Evolutionary conservation across 306 rosid species (phyloP), one percentile per base, ranked within the genome.

Genomic region (Quillaja saponaria): DNA sequence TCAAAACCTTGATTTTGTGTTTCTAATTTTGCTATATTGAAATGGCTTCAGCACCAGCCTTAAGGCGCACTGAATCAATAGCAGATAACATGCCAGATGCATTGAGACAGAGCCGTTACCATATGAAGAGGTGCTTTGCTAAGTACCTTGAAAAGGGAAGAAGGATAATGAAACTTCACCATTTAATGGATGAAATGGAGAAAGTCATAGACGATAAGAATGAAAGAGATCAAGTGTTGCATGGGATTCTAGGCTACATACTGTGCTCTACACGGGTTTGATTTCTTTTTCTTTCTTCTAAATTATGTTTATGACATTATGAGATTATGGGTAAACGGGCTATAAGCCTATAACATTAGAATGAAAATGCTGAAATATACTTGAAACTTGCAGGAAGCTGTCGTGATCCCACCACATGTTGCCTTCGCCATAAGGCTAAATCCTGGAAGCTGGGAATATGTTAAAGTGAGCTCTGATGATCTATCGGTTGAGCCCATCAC

Each of bases 361-460:
- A n/a, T n/a, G n/a, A n/a, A n/a, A n/a, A 61, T 47, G 57, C 0
- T 39, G 39, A 37, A 37, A 5, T 57, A 55, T 6, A 31, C 6
- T 1, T 81, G 55, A 48, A 48, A 64, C 28, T 69, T 78, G 64
- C 71, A 91, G 97, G 97, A 85, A 78, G 97, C 97, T n/a, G 74
- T 82, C 46, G 95, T 78, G 8, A 14, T 63, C 57, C 95, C 97
- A 64, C 97, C 97, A 38, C 52, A 78, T 82, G 82, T 91, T 62
- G 87, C 88, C 14, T 91, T 91, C 76, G 81, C 86, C 37, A 42
- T 91, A 52, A 82, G 97, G 81, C 90, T 85, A 56, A 73, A 68
- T 69, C 97, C 97, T 25, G 97, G 97, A 31, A 72, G 76, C 44
- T 91, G 96, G 96, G 97, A 91, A 72, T 84, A 51, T 69, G 90